Evolutionary conservation across 2,329 filamentous ascomycete genomes (phyloP), one percentile per base, ranked within the genome.

Genomic region (Fusarium graminum): DNA sequence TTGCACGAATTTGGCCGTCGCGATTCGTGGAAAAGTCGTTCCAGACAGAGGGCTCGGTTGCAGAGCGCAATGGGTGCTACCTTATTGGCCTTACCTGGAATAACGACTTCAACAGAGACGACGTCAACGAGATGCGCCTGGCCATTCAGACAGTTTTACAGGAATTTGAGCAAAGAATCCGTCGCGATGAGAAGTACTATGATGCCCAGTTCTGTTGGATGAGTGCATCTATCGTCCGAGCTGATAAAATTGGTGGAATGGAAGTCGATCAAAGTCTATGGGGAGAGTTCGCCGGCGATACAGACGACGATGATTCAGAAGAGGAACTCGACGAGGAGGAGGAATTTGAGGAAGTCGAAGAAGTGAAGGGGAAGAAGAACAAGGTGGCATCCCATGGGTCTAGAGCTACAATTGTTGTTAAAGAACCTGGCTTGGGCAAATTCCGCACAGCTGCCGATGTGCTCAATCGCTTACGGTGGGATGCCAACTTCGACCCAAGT

Each of bases 1-100:
- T 83, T 44, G 81, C 85, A 3, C 82, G 86, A 19, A 86, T 90
- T 22, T 91, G 88, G 88, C 88, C 88, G 3, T 83, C 81, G 8
- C 81, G 86, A 11, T 90, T 90, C 60, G 80, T 84, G 7, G 79
- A 80, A 29, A 47, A 64, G 3, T 54, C 61, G 1, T 56, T 52
- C 26, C 63, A 59, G 6, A 63, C 68, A 8, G 65, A 78, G 1
- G 73, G 68, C 14, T 63, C 73, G 1, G 72, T 70, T 13, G 70
- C 72, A 1, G 86, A 89, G 59, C 88, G 87, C 63, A 81, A 87
- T 36, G 86, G 86, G 4, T 86, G 81, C 63, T 90, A 90, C 71
- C 80, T 91, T 4, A 80, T 90, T 19, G 88, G 88, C 0, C 77
- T 91, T 13, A 79, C 81, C 12, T 74, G 73, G 71, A 68, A 68